Evolutionary conservation across 2,329 filamentous ascomycete species (phyloP), one percentile per base, ranked within the genome.

Genomic region (Hypoxylon sp.): DNA sequence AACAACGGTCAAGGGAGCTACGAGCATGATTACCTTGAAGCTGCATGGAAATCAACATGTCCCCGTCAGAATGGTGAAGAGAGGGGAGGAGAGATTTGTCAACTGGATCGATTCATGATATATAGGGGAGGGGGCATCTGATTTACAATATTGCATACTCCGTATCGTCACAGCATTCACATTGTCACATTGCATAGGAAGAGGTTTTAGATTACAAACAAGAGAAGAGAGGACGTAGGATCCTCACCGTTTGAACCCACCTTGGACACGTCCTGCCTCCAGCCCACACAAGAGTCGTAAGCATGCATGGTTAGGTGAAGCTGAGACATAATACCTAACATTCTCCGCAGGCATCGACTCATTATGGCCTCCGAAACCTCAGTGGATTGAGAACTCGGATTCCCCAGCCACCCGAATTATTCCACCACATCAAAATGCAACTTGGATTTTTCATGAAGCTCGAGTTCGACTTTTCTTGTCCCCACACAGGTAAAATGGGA

Each of bases 1-100:
- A 62, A 74, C 79, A 53, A 81, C 85, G 55, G 73, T 93, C 50
- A 77, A 76, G 59, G 78, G 80, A 30, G 87, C 90, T 69, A 82
- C 79, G 26, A 85, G 85, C n/a, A 77, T 91, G 59, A 82, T 94
- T 63, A 93, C 91, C 62, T 79, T 94, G 68, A 91, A 92, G 78
- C 80, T 94, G 76, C 82, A 87, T 28, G 82, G 79, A n/a, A 80
- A 77, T 20, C 79, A 80, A 5, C 80, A 84, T 56, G 86, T 94
- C 32, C 89, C 89, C 0, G 79, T 94, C 41, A 79, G 90, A 66
- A 77, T 94, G 67, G 89, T 92, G 8, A 87, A 79, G 78, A 86
- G 89, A 68, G 91, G 91, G 0, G 78, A 85, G 67, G 92, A 94
- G 81, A 84, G 84, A 71, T 93, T 94, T 77, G 78, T 85, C 37